Evolutionary conservation across 1,284 basidiomycete species (phyloP).

Genomic region (Moesziomyces aphidis): DNA sequence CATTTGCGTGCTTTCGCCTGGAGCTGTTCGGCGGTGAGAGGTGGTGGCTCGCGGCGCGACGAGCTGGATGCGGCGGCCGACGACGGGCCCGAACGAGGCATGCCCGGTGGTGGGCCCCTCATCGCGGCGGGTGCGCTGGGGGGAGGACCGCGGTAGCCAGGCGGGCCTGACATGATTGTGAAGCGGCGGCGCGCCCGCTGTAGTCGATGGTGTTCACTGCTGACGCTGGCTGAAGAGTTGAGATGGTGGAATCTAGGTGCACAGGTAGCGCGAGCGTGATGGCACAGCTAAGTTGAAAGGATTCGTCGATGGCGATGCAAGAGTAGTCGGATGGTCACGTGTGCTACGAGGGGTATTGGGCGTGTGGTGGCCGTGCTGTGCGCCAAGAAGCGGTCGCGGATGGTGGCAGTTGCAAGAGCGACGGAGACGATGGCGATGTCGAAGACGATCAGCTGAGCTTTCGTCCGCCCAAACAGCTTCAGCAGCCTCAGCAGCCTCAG

Average conservation of each 20-base stretch:
- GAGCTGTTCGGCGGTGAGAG: constrained; percentile 80
- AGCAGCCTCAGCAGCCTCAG: too few relatives aligned
- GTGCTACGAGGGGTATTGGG: too few relatives aligned
- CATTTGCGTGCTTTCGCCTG: constrained; percentile 91
- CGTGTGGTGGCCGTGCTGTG: too few relatives aligned
- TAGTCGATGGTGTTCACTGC: not conserved
- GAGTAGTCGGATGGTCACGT: too few relatives aligned
- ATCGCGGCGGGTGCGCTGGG: constrained; percentile 47
- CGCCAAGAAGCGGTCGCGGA: too few relatives aligned
- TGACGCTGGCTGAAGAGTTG: not conserved
- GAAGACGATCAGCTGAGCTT: too few relatives aligned
- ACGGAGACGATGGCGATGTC: too few relatives aligned
- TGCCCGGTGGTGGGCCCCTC: constrained; percentile 47
- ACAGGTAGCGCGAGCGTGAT: not conserved
- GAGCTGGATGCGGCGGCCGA: constrained; percentile 8
- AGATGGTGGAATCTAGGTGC: not conserved
- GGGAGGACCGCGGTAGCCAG: constrained; percentile 50
- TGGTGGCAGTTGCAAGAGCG: too few relatives aligned
- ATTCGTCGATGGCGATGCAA: too few relatives aligned
- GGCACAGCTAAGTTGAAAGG: not conserved
- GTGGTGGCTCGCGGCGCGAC: constrained; percentile 50
- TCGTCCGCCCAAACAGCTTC: too few relatives aligned
- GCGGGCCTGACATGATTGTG: constrained; percentile 50
- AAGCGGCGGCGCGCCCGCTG: constrained; percentile 6
- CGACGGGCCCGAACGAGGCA: constrained; percentile 25